Conservation (phyloP, 352 stramenopile species). For the Pythium brachiatum region DNA sequence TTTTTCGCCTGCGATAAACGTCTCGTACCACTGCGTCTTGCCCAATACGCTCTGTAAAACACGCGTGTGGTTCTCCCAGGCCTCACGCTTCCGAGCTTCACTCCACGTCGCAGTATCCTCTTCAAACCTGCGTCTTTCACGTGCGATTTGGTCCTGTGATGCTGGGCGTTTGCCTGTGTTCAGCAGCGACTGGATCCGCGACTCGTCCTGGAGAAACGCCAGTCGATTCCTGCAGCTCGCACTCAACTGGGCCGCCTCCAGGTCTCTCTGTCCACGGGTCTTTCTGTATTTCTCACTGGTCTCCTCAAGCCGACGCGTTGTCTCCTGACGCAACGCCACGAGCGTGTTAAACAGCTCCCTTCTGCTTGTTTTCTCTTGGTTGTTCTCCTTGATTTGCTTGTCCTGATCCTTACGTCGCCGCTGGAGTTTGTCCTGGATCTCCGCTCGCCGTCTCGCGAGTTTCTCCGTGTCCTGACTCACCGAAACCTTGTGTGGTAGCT, state of each 20-base stretch:
- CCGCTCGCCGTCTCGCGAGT: constrained; percentile 7
- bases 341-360: constrained; percentile 49
- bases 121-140: constrained; percentile 12
- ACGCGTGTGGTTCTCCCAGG: constrained; percentile 41
- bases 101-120: constrained; percentile 12
- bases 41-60: constrained; percentile 32
- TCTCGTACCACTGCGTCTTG: constrained; percentile 52
- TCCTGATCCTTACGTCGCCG: constrained; percentile 10
- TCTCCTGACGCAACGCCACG: constrained; percentile 29
- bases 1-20: constrained; percentile 38
- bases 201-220: constrained; percentile 28
- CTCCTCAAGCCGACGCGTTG: constrained; percentile 22
- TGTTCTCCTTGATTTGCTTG: neutral
- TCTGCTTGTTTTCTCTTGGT: constrained; percentile 20
- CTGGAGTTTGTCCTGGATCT: constrained; percentile 20
- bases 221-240: constrained; percentile 48
- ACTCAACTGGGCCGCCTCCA: constrained; percentile 26
- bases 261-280: constrained; percentile 17
- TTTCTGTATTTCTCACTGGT: constrained; percentile 19
- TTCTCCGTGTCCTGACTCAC: neutral
- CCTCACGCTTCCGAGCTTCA: constrained; percentile 22
- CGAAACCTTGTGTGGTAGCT: neutral
- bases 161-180: neutral
- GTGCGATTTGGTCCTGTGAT: neutral
- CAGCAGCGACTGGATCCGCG: neutral